Evolutionary conservation across 108 stramenopile genomes (phyloP).

Genomic region (Stephanodiscus triporus): DNA sequence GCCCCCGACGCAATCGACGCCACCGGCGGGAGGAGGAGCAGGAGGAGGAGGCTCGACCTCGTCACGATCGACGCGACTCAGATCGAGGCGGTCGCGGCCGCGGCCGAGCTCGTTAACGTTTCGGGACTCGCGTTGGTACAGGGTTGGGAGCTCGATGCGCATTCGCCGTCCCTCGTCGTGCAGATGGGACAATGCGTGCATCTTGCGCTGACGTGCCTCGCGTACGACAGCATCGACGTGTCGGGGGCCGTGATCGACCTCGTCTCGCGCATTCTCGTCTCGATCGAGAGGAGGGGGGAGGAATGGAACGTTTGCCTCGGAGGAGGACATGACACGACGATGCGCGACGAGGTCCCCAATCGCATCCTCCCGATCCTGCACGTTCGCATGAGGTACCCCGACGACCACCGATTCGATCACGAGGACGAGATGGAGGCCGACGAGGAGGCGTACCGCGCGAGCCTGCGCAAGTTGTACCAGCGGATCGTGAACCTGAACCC

Average conservation of each 20-base stretch:
- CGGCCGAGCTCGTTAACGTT: constrained; percentile 66
- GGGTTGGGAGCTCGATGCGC: constrained; percentile 29
- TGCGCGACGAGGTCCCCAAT: constrained; percentile 31
- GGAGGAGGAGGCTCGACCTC: constrained; percentile 5
- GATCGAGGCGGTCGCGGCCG: constrained; percentile 65
- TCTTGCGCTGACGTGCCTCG: constrained; percentile 47
- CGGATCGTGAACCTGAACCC: constrained; percentile 56
- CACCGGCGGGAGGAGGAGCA: neutral
- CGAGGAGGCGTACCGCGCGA: constrained; percentile 68
- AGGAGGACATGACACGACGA: neutral
- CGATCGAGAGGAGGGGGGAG: constrained; percentile 34
- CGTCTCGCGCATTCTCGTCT: constrained; percentile 26
- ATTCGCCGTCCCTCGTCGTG: neutral
- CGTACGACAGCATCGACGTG: constrained; percentile 83
- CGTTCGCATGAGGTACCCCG: constrained; percentile 71
- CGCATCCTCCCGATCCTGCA: constrained; percentile 54
- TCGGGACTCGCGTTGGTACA: constrained; percentile 60
- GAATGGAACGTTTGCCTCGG: constrained; percentile 8
- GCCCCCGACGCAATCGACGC: constrained; percentile 12
- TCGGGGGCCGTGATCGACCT: constrained; percentile 70
- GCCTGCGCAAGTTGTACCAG: constrained; percentile 69
- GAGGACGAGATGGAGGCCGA: constrained; percentile 80
- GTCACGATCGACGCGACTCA: constrained; percentile 23
- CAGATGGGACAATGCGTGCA: constrained; percentile 62
- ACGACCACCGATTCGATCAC: constrained; percentile 65